A percentile compares a stretch with the other conserved stretches of the same genome.
phyloP scores from a whole-genome alignment of 1,284 basidiomycete species.

The Ustilago trichophora region DNA sequence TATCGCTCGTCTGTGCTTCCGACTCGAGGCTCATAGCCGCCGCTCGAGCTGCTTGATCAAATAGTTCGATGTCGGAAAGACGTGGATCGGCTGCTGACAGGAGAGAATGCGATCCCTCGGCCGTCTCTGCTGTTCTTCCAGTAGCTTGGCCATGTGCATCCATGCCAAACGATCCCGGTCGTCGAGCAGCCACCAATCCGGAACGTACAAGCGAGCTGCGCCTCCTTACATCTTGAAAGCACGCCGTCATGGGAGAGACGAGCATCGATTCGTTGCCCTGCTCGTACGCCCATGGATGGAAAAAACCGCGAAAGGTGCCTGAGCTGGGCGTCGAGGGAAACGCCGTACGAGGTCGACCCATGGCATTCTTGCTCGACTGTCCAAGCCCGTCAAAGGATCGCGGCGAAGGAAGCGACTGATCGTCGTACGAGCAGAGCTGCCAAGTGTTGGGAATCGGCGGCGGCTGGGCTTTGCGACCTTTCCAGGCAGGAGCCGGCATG shows the following conservation, averaged over 20 bases:
- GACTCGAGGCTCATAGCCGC: constrained; percentile 10
- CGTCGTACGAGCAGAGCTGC: constrained; percentile 36
- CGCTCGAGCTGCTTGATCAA: constrained; percentile 22
- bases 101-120: not conserved
- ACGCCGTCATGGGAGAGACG: constrained; percentile 30
- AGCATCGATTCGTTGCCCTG: constrained; percentile 33
- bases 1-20: not conserved
- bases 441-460: constrained; percentile 37
- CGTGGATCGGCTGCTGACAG: not conserved
- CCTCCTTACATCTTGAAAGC: constrained; percentile 28
- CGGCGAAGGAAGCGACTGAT: constrained; percentile 39
- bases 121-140: not conserved
- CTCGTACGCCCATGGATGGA: constrained; percentile 40
- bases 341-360: constrained; percentile 18
- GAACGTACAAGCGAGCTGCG: constrained; percentile 25
- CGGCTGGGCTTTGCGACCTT: constrained; percentile 14
- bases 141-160: not conserved
- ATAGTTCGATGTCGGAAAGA: constrained; percentile 15
- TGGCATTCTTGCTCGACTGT: not conserved
- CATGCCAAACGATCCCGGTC: constrained; percentile 9
- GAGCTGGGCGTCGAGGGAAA: constrained; percentile 34
- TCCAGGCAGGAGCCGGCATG: constrained; percentile 36
- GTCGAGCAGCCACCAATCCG: constrained; percentile 4
- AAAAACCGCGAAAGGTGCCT: constrained; percentile 32
- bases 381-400: constrained; percentile 17